phyloP scores from a whole-genome alignment of 1,139 yeast genomes.

The Suhomyces bokatorum region DNA sequence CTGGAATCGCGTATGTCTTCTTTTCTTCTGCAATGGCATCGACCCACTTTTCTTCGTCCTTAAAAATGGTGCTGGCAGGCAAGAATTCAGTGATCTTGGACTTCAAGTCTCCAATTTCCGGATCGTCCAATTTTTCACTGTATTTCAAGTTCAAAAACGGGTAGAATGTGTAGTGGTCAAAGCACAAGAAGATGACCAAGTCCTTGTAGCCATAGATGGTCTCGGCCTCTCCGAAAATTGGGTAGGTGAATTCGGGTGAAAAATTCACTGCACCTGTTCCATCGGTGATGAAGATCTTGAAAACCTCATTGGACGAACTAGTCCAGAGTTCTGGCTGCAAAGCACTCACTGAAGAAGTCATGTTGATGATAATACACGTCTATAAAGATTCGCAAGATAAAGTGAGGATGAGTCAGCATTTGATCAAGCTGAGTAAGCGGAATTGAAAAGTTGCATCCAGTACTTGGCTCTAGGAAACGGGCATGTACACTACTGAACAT shows the following conservation, averaged over 20 bases:
- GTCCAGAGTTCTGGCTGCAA: slow-evolving; percentile 23
- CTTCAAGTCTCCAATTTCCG: slow-evolving; percentile 53
- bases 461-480: no score
- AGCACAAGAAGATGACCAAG: slow-evolving; percentile 51
- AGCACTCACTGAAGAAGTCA: slow-evolving; percentile 12
- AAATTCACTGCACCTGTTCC: slow-evolving; percentile 56
- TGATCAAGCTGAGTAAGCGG: background rate
- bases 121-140: slow-evolving; percentile 49
- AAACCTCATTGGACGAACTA: slow-evolving; percentile 18
- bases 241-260: slow-evolving; percentile 82
- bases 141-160: slow-evolving; percentile 60
- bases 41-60: slow-evolving; percentile 69
- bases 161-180: slow-evolving; percentile 46
- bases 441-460: no score
- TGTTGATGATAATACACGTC: slow-evolving; percentile 6
- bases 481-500: no score
- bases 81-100: slow-evolving; percentile 55
- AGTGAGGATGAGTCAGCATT: background rate
- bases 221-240: slow-evolving; percentile 90
- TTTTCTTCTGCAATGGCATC: slow-evolving; percentile 53
- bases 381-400: background rate
- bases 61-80: slow-evolving; percentile 60
- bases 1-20: slow-evolving; percentile 48
- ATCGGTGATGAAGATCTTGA: slow-evolving; percentile 41
- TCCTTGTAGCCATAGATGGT: slow-evolving; percentile 82